A percentile compares a stretch with the other conserved stretches of the same genome.
Conservation (phyloP, 768 basidiomycete genomes). For the Collybiopsis confluens region DNA sequence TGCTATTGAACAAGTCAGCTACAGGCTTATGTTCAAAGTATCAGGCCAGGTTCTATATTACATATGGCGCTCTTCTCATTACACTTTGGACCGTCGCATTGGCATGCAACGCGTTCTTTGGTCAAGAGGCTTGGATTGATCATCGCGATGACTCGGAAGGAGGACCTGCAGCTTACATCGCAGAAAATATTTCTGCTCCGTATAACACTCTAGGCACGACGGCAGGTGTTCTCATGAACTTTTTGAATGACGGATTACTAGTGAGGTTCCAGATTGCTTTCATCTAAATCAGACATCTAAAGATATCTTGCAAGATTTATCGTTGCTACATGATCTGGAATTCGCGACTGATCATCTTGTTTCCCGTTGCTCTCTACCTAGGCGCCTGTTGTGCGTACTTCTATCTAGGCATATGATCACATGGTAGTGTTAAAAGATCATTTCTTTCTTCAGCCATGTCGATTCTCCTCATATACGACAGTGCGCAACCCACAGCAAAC, state of each 20-base stretch:
- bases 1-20: not conserved
- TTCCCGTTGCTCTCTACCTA: constrained; percentile 18
- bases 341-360: constrained; percentile 6
- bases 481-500: constrained; percentile 21
- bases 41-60: not conserved
- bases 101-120: constrained; percentile 19
- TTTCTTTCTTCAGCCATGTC: constrained; percentile 21
- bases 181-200: constrained; percentile 21
- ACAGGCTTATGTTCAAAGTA: not conserved
- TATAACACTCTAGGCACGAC: constrained; percentile 25
- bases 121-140: constrained; percentile 30
- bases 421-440: too few relatives aligned
- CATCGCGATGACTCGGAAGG: constrained; percentile 22
- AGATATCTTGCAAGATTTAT: constrained; percentile 23
- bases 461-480: constrained; percentile 22
- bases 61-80: constrained; percentile 10
- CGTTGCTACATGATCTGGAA: constrained; percentile 29
- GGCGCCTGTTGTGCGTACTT: constrained; percentile 12
- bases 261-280: too few relatives aligned
- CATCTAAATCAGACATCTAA: too few relatives aligned
- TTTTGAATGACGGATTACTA: constrained; percentile 31
- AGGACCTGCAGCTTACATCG: constrained; percentile 28
- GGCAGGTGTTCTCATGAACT: constrained; percentile 22
- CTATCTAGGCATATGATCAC: too few relatives aligned
- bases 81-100: constrained; percentile 25